Percentiles rank a stretch among this genome's conserved stretches.
Evolutionary conservation across 441 rosid species (phyloP).

Genomic region (Rhodomyrtus psidioides): DNA sequence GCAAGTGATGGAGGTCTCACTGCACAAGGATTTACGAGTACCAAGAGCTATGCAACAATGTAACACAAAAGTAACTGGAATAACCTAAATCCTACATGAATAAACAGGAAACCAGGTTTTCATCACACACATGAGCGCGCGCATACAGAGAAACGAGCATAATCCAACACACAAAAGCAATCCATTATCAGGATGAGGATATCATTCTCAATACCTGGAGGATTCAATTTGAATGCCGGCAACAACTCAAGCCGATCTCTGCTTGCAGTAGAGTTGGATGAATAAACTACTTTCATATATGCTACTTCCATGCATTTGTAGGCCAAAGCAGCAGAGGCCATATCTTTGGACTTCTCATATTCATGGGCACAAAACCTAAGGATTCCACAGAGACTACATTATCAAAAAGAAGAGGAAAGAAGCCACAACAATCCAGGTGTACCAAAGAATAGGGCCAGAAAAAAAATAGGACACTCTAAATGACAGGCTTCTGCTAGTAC

Average conservation of each 20-base stretch:
- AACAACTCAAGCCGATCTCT: constrained; percentile 76
- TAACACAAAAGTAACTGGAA: neutral
- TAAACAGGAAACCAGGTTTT: neutral
- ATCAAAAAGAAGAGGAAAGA: neutral
- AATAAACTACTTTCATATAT: constrained; percentile 79
- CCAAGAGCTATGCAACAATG: neutral
- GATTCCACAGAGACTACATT: constrained; percentile 1
- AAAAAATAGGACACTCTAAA: neutral
- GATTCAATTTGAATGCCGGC: constrained; percentile 62
- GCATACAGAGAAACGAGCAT: neutral
- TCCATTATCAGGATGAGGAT: neutral
- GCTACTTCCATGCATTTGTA: constrained; percentile 97
- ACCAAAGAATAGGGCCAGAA: neutral
- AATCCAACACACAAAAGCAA: neutral
- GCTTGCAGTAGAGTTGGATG: constrained; percentile 48
- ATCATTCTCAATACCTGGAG: constrained; percentile 54
- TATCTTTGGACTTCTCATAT: constrained; percentile 83
- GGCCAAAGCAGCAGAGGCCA: constrained; percentile 93
- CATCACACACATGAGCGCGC: neutral
- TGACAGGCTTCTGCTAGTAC: neutral
- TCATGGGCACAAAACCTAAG: constrained; percentile 90
- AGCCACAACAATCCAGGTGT: neutral
- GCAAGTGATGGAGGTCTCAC: neutral
- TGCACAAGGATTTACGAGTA: neutral
- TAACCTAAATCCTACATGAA: neutral